These are phyloP conservation scores for Vigna nakashimae DNA, from an alignment of 306 rosid genomes.

Conservation along the genomic window DNA sequence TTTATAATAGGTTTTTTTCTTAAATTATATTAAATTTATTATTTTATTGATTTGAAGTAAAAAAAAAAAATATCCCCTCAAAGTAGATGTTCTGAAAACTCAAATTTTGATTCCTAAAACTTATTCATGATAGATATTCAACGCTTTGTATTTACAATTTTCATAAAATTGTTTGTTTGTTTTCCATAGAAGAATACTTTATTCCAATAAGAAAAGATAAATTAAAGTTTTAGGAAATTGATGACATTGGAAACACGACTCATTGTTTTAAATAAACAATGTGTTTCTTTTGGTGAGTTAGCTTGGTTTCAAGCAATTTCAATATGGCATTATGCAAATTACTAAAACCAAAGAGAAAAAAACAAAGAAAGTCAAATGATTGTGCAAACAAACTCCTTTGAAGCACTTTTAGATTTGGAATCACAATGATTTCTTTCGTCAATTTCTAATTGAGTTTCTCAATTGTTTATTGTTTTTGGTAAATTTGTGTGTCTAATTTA, in stretches of 20 bases:
- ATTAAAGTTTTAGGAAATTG: constrained; percentile 5
- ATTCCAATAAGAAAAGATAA: neutral
- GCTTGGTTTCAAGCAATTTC: neutral
- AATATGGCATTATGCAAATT: neutral
- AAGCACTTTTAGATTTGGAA: constrained; percentile 34
- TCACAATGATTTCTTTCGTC: constrained; percentile 25
- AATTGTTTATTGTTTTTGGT: neutral
- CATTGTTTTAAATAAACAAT: neutral
- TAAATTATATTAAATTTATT: neutral
- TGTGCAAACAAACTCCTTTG: constrained; percentile 35
- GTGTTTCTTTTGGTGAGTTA: neutral
- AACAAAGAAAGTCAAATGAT: constrained; percentile 51
- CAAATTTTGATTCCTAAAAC: neutral
- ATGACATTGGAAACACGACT: neutral
- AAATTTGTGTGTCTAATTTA: neutral
- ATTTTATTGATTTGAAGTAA: too few relatives aligned
- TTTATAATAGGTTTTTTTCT: neutral
- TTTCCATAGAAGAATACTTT: neutral
- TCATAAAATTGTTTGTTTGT: too few relatives aligned
- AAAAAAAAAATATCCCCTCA: too few relatives aligned
- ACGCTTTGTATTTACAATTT: too few relatives aligned
- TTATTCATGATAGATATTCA: too few relatives aligned
- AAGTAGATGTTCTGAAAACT: neutral
- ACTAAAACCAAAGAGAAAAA: neutral
- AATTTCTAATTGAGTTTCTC: neutral